A percentile compares a stretch with the other conserved stretches of the same genome.
Evolutionary conservation across 1,139 yeast species (phyloP).

Genomic region (Magnusiomyces fungicola): DNA sequence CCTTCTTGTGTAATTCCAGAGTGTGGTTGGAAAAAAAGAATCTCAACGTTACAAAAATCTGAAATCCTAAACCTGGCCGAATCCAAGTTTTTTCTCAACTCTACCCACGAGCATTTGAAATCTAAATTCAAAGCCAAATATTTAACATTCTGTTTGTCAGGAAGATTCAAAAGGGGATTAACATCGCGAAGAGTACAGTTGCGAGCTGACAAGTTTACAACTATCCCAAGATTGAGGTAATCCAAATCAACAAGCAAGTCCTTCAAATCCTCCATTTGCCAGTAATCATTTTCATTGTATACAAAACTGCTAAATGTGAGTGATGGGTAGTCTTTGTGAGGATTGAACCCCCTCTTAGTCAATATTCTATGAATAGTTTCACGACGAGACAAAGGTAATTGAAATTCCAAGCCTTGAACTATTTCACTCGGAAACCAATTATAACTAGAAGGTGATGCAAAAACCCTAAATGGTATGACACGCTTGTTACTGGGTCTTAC

Average conservation of each 20-base stretch:
- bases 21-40: background rate
- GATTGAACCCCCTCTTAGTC: too few relatives aligned
- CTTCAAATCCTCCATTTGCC: conserved; percentile 4
- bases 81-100: background rate
- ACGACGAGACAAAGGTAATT: background rate
- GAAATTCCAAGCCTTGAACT: background rate
- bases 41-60: conserved; percentile 1
- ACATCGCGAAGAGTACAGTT: background rate
- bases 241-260: background rate
- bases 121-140: background rate
- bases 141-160: background rate
- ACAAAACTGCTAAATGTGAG: background rate
- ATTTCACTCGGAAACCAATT: background rate
- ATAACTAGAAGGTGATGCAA: background rate
- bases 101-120: background rate
- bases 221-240: background rate
- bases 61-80: background rate
- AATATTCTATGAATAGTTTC: background rate
- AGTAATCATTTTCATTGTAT: conserved; percentile 1
- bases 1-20: background rate
- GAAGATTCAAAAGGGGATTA: background rate
- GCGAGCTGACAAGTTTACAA: background rate
- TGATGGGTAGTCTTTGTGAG: background rate
- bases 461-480: background rate
- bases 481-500: background rate